Percentiles rank a stretch among this genome's conserved stretches.
phyloP scores from a whole-genome alignment of 164 flowering plant species.

The Aristolochia contorta region DNA sequence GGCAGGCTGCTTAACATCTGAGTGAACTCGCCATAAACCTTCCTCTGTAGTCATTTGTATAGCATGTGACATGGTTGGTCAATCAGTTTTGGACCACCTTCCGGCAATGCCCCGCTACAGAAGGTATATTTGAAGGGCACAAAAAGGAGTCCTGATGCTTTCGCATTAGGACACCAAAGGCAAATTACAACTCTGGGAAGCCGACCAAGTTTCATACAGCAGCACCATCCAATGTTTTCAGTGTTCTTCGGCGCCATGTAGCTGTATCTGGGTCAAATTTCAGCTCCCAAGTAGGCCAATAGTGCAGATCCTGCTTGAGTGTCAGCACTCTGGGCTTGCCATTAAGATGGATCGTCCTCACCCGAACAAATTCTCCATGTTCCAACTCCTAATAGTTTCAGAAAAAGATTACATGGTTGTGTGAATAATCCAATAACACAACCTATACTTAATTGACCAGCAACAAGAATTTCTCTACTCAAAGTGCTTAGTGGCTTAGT shows the following conservation, averaged over 20 bases:
- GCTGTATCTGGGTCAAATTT: constrained; percentile 65
- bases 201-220: constrained; percentile 5
- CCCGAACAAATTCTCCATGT: constrained; percentile 79
- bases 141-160: no score
- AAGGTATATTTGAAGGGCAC: no score
- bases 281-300: constrained; percentile 95
- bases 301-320: constrained; percentile 86
- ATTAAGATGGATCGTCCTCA: constrained; percentile 72
- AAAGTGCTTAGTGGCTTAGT: no score
- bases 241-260: constrained; percentile 56
- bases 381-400: constrained; percentile 42
- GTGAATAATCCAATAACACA: not conserved
- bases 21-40: no score
- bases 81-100: no score
- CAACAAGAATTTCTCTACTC: no score
- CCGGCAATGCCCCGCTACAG: no score
- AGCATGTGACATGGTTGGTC: no score
- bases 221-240: constrained; percentile 39
- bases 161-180: no score
- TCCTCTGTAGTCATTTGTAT: no score
- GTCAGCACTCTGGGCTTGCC: constrained; percentile 87
- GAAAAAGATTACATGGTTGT: not conserved
- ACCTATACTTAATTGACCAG: not conserved
- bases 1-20: no score
- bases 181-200: no score